Percentiles rank a stretch among this genome's conserved stretches.
Evolutionary conservation across 257 asterid genomes (phyloP).

Genomic region (Linderniella brevidens): DNA sequence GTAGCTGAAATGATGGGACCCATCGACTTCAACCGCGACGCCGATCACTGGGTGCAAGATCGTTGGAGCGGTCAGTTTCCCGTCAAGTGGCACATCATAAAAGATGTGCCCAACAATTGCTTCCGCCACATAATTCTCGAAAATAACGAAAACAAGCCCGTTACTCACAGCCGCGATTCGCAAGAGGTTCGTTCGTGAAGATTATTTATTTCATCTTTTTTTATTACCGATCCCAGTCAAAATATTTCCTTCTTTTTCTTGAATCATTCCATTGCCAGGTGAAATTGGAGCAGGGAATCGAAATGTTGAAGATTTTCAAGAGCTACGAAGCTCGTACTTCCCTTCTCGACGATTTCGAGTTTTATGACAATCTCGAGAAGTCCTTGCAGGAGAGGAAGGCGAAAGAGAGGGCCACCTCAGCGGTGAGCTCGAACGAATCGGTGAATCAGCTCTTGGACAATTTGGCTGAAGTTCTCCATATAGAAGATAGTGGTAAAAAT

Average conservation of each 20-base stretch:
- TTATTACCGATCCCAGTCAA: background rate
- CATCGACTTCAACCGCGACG: constrained; percentile 82
- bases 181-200: constrained; percentile 57
- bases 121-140: constrained; percentile 86
- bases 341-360: constrained; percentile 77
- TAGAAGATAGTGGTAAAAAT: constrained; percentile 53
- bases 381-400: constrained; percentile 63
- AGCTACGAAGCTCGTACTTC: constrained; percentile 76
- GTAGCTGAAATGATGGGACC: constrained; percentile 96
- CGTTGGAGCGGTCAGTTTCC: constrained; percentile 99
- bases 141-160: constrained; percentile 98
- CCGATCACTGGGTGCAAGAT: constrained; percentile 99
- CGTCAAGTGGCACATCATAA: constrained; percentile 84
- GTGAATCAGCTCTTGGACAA: constrained; percentile 62
- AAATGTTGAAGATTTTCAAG: constrained; percentile 81
- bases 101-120: constrained; percentile 91
- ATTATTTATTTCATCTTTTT: background rate
- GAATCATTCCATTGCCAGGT: constrained; percentile 37
- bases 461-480: constrained; percentile 44
- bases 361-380: constrained; percentile 82
- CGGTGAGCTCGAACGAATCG: constrained; percentile 43
- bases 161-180: constrained; percentile 97
- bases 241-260: background rate
- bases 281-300: constrained; percentile 75
- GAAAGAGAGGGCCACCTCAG: constrained; percentile 39